Percentiles rank a stretch among this genome's conserved stretches.
Evolutionary conservation across 2,329 filamentous ascomycete species (phyloP).

Genomic region (Ustulina deusta): DNA sequence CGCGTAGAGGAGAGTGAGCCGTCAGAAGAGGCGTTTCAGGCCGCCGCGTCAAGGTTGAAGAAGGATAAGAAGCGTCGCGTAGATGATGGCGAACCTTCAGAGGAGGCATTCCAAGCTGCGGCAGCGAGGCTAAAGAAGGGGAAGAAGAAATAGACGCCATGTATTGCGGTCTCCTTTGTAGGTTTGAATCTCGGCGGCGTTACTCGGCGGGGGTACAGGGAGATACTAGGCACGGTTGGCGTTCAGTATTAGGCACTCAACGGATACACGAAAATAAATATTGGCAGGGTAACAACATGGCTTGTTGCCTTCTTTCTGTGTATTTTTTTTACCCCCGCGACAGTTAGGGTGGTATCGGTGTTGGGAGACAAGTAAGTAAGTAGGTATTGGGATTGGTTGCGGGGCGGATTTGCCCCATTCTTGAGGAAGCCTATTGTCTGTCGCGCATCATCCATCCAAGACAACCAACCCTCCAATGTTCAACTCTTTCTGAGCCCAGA

Average conservation of each 20-base stretch:
- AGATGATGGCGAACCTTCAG: conserved; percentile 73
- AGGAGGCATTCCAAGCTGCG: conserved; percentile 71
- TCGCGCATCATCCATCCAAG: conserved; percentile 34
- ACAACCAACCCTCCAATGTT: conserved; percentile 20
- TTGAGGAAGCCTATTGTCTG: conserved; percentile 29
- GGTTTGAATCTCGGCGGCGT: conserved; percentile 18
- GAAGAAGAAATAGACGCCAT: conserved; percentile 40
- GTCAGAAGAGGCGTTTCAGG: conserved; percentile 71
- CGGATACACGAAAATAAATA: neutral
- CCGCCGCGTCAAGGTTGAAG: conserved; percentile 64
- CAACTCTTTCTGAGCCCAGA: conserved; percentile 30
- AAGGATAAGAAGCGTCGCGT: conserved; percentile 50
- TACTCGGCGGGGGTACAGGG: conserved; percentile 23
- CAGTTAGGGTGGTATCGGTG: neutral
- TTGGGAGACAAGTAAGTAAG: no score
- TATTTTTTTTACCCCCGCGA: neutral
- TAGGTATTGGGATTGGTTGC: conserved; percentile 25
- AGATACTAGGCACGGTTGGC: conserved; percentile 9
- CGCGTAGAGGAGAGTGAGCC: conserved; percentile 71
- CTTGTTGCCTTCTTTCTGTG: neutral
- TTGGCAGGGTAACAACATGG: neutral
- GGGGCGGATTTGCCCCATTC: conserved; percentile 22
- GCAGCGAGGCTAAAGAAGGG: conserved; percentile 61
- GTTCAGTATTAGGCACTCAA: conserved; percentile 13
- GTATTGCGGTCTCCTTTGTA: conserved; percentile 24